Base-by-base conservation (phyloP, 1,139 yeast genomes). In the Scheffersomyces segobiensis region DNA sequence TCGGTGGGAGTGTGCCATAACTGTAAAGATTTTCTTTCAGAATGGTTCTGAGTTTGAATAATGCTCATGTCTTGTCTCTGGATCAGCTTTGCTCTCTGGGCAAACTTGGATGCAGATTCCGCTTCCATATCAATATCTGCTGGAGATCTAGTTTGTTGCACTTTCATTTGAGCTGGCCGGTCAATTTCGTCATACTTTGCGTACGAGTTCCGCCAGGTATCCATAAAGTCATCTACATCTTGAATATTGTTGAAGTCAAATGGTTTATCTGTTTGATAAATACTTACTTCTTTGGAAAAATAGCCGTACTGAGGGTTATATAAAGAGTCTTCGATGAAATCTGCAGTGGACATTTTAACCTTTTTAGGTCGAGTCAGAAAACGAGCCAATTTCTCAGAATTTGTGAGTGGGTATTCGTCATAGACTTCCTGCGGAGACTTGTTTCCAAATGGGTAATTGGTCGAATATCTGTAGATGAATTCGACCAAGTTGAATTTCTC, bases 1-100 rank as follows among this genome's bases (percentile, higher is more conserved):
- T 91, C 97, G 0, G 96, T 89, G 0, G 97, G 97, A 0, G 97
- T 91, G 68, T 91, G 97, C 97, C 97, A 91, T 53, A 91, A 75
- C 71, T 91, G 97, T 22, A 88, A 72, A 19, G 86, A 78, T 63
- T 46, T 65, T 61, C 39, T 64, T 60, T 52, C 55, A 65, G 50
- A 68, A 62, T 5, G 56, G 52, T 20, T 55, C 14, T 48, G 50
- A 3, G 50, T 17, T 48, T 48, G 50, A 2, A n/a, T n/a, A 21
- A 48, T 26, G n/a, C 26, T 48, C 50, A 48, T 57, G 32, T 77
- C 80, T 58, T 75, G 75, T 21, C 71, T 65, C 32, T 75, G 71
- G 39, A 79, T 66, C 19, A 66, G 63, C 53, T 70, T 66, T 10
- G 84, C 82, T 46, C 72, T 62, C n/a, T 65, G 59, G 6, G 81